Percentiles rank a stretch among this genome's conserved stretches.
Evolutionary conservation across 2,329 filamentous ascomycete genomes (phyloP).

Genomic region (Trichoderma aggressivum): DNA sequence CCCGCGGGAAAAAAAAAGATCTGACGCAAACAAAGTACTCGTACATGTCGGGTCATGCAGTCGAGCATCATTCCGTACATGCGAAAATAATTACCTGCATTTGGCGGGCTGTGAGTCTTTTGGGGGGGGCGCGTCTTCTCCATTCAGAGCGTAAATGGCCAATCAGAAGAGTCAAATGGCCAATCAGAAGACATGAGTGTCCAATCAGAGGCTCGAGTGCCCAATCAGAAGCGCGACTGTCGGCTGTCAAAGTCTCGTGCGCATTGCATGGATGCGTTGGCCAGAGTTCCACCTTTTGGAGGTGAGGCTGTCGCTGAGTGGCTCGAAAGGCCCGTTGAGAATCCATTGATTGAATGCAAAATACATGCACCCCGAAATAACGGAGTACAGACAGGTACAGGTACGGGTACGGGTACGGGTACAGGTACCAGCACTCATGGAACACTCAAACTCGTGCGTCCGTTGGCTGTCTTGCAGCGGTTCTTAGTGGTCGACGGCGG

Average conservation of each 20-base stretch:
- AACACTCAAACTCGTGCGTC: no score
- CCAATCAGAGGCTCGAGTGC: neutral
- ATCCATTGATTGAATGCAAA: no score
- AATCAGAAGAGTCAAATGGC: no score
- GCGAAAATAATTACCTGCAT: conserved; percentile 9
- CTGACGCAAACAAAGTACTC: neutral
- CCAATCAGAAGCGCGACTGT: neutral
- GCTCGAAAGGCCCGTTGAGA: neutral
- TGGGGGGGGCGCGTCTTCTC: neutral
- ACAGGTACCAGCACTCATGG: no score
- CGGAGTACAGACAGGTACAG: neutral
- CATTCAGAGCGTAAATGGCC: no score
- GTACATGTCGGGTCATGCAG: neutral
- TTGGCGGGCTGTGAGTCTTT: neutral
- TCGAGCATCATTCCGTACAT: conserved; percentile 8
- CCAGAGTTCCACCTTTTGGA: neutral
- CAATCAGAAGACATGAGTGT: no score
- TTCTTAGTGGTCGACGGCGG: neutral
- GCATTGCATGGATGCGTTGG: conserved; percentile 16
- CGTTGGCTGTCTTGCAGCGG: neutral
- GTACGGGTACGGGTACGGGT: neutral
- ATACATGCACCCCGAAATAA: neutral
- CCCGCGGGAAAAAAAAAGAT: neutral
- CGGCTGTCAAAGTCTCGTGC: conserved; percentile 2
- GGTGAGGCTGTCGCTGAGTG: neutral